phyloP scores from a whole-genome alignment of 495 filamentous ascomycete species.

The Xylaria cubensis region DNA sequence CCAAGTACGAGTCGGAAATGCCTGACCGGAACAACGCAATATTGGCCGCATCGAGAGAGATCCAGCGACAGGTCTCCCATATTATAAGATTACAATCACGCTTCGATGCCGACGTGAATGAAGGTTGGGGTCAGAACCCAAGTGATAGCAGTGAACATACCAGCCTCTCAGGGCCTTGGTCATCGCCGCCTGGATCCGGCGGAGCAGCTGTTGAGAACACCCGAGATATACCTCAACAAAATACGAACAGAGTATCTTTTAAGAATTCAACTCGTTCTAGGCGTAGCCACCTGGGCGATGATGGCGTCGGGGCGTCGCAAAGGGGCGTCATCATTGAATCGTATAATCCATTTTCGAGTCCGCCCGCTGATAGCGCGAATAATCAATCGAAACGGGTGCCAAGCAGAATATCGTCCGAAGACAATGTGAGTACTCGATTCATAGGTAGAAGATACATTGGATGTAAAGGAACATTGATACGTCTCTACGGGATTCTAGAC shows the following conservation, averaged over 20 bases:
- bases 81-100: not conserved
- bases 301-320: not conserved
- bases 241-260: not conserved
- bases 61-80: slow-evolving; percentile 2
- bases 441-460: not conserved
- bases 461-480: not conserved
- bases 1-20: not conserved
- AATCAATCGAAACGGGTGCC: not conserved
- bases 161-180: not conserved
- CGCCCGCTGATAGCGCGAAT: not conserved
- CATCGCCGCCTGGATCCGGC: not conserved
- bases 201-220: not conserved
- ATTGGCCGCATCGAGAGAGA: not conserved
- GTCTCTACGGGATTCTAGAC: not conserved
- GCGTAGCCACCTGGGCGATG: not conserved
- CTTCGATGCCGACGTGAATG: not conserved
- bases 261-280: not conserved
- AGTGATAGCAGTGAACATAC: not conserved
- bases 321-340: not conserved
- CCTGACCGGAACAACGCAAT: slow-evolving; percentile 10
- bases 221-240: not conserved
- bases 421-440: not conserved
- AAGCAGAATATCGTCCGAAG: not conserved
- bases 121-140: not conserved
- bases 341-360: not conserved